Evolutionary conservation across 805 yeast species (phyloP).

Genomic region (Hanseniaspora hatyaiensis): DNA sequence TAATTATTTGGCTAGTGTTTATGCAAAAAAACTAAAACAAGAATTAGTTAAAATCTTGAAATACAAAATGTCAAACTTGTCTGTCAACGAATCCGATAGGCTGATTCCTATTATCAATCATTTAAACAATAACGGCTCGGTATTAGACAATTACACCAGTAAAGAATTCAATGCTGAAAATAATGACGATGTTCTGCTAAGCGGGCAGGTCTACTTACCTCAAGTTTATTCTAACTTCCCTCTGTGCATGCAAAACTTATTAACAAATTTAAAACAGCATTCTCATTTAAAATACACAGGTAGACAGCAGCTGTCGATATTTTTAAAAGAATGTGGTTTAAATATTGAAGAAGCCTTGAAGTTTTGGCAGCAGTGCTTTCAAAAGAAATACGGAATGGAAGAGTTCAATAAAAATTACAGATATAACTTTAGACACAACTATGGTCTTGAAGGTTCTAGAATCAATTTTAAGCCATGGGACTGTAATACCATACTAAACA

Average conservation of each 20-base stretch:
- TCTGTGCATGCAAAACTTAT: conserved; percentile 60
- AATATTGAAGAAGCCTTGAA: conserved; percentile 74
- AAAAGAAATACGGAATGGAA: conserved; percentile 51
- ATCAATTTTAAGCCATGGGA: conserved; percentile 77
- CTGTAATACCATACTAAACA: conserved; percentile 63
- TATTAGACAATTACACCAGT: conserved; percentile 38
- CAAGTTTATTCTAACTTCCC: conserved; percentile 61
- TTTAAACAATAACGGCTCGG: conserved; percentile 54
- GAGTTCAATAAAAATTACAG: conserved; percentile 77
- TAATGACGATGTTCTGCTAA: conserved; percentile 42
- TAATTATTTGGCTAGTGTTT: conserved; percentile 58
- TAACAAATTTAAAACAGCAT: conserved; percentile 44
- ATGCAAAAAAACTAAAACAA: conserved; percentile 38
- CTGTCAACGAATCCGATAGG: conserved; percentile 80
- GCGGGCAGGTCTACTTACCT: conserved; percentile 45
- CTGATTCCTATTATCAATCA: conserved; percentile 73
- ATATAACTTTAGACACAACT: conserved; percentile 77
- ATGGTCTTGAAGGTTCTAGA: conserved; percentile 85
- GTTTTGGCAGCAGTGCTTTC: conserved; percentile 72
- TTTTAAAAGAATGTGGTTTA: conserved; percentile 82
- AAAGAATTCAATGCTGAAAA: conserved; percentile 30
- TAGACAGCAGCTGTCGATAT: conserved; percentile 74
- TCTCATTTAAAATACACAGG: conserved; percentile 74
- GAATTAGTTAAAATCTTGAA: conserved; percentile 60
- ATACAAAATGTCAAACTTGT: conserved; percentile 47